phyloP scores from a whole-genome alignment of 352 stramenopile genomes.

The Globisporangium middletonii region DNA sequence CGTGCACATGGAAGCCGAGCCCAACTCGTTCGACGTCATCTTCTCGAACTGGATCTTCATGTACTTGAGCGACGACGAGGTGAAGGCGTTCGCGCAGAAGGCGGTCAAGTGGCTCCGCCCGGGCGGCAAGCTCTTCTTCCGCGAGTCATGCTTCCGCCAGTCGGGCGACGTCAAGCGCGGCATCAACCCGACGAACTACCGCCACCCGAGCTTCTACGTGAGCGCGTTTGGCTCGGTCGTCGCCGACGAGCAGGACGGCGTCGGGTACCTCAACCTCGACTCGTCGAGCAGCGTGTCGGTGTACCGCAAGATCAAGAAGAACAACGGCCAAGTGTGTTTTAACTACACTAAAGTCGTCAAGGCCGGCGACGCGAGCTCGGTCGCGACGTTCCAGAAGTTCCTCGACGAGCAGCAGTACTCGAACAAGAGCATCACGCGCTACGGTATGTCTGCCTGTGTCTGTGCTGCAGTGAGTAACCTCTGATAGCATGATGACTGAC shows the following conservation, averaged over 20 bases:
- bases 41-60: slow-evolving; percentile 81
- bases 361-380: slow-evolving; percentile 22
- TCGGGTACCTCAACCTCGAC: slow-evolving; percentile 61
- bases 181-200: slow-evolving; percentile 62
- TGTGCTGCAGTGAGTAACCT: background rate
- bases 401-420: slow-evolving; percentile 70
- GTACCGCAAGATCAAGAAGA: slow-evolving; percentile 77
- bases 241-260: slow-evolving; percentile 29
- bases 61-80: slow-evolving; percentile 58
- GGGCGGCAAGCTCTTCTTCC: slow-evolving; percentile 61
- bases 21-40: slow-evolving; percentile 61
- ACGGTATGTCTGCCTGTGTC: slow-evolving; percentile 15
- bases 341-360: slow-evolving; percentile 56
- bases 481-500: background rate
- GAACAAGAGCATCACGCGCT: slow-evolving; percentile 57
- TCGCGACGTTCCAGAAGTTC: slow-evolving; percentile 66
- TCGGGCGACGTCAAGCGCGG: slow-evolving; percentile 56
- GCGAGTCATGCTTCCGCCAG: slow-evolving; percentile 63
- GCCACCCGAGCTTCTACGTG: slow-evolving; percentile 61
- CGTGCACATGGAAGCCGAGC: slow-evolving; percentile 43
- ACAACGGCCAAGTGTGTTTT: slow-evolving; percentile 79
- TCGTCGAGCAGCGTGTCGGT: slow-evolving; percentile 54
- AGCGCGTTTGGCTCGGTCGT: slow-evolving; percentile 44
- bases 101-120: slow-evolving; percentile 57
- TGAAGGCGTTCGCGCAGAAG: slow-evolving; percentile 48